Base-by-base conservation (phyloP, 73 alveolate species). In the Symbiodinium pilosum region DNA sequence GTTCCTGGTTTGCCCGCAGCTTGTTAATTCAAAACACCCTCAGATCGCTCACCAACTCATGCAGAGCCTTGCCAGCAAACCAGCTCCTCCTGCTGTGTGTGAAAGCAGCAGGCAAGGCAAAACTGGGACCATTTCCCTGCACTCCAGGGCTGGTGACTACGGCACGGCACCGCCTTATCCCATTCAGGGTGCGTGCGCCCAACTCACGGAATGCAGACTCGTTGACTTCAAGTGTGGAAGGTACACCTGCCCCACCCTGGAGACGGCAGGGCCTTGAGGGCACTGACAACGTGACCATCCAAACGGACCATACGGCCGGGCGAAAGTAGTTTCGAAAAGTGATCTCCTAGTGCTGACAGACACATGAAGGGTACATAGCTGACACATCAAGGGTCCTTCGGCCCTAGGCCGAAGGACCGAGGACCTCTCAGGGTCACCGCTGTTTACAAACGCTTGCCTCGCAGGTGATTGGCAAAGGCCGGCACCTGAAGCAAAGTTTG, bases 121-220 rank as follows among this genome's bases (percentile, higher is more conserved):
- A n/a, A n/a, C n/a, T n/a, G n/a, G 68, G 21, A 51, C 68, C 12
- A 24, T 51, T 51, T 51, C 28, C 68, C 34, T 30, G 71, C 71
- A 38, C 43, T 26, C 47, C 38, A 88, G 95, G 95, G 73, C 97
- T 0, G 97, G 97, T 28, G 97, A 91, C 97, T 91, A 91, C 38
- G 97, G 97, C 41, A 91, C 51, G 42, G 97, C 88, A n/a, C 97
- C 97, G 32, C 97, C 97, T 16, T 91, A 91, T 26, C 97, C 97
- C 14, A 91, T 91, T 26, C 81, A 91, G 54, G 97, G 97, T 88
- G 51, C 3, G n/a, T 26, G 41, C 44, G 28, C 54, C 30, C 18
- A 0, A 69, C 44, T 42, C 4, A 9, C 8, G 47, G 14, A 51
- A 18, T 38, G 51, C 47, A 41, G 69, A 34, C 14, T 8, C 32